phyloP scores from a whole-genome alignment of 2,329 filamentous ascomycete species.

The Scedosporium boydii region DNA sequence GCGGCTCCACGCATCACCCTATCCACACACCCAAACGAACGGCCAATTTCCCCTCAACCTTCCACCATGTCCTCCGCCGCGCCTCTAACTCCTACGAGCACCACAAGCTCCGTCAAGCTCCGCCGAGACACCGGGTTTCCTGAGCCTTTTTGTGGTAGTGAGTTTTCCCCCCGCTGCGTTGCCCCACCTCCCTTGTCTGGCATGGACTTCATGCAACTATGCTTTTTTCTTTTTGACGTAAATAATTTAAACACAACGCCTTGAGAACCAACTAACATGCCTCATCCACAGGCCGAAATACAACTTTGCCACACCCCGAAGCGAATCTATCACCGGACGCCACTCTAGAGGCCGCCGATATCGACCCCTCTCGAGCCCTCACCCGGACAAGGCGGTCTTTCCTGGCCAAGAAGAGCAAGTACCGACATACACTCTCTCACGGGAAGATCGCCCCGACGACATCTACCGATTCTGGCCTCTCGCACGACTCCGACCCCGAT shows the following conservation, averaged over 20 bases:
- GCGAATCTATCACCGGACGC: slow-evolving; percentile 49
- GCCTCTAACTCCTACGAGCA: slow-evolving; percentile 4
- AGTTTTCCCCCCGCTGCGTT: background rate
- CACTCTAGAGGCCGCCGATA: slow-evolving; percentile 44
- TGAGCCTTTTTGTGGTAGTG: slow-evolving; percentile 38
- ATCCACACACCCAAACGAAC: background rate
- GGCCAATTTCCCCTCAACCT: no score
- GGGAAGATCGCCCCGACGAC: slow-evolving; percentile 31
- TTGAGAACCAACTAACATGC: background rate
- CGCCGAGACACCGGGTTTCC: slow-evolving; percentile 41
- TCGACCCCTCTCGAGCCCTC: slow-evolving; percentile 31
- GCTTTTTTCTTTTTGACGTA: background rate
- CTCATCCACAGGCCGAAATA: slow-evolving; percentile 37
- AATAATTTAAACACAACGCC: background rate
- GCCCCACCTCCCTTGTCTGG: background rate
- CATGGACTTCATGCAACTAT: no score
- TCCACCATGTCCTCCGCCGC: background rate
- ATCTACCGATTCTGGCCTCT: slow-evolving; percentile 10
- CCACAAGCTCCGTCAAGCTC: slow-evolving; percentile 4
- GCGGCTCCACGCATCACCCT: background rate
- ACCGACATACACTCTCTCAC: slow-evolving; percentile 28
- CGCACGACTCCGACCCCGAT: slow-evolving; percentile 12
- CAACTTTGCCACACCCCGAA: slow-evolving; percentile 52
- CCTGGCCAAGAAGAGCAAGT: slow-evolving; percentile 23
- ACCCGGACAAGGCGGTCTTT: slow-evolving; percentile 36